A percentile compares a stretch with the other conserved stretches of the same genome.
phyloP scores from a whole-genome alignment of 345 rosid genomes.

The Pistacia integerrima region DNA sequence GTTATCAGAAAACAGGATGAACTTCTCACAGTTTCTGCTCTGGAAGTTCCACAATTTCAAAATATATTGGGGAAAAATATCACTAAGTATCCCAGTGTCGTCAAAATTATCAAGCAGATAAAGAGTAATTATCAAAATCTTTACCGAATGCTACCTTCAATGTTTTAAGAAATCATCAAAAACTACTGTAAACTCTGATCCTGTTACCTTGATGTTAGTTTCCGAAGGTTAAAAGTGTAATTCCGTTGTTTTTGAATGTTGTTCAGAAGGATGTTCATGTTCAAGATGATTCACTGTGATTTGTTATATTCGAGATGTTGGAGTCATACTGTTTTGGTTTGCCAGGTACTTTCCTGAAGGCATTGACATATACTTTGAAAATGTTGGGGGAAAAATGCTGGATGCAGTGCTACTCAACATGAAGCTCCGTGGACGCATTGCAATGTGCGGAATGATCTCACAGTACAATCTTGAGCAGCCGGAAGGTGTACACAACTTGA shows the following conservation, averaged over 20 bases:
- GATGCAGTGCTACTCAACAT: slow-evolving; percentile 63
- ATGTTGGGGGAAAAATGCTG: slow-evolving; percentile 71
- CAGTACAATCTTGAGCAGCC: slow-evolving; percentile 25
- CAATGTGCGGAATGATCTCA: slow-evolving; percentile 51
- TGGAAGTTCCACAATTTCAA: too few species aligned
- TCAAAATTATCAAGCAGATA: too few species aligned
- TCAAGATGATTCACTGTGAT: not conserved
- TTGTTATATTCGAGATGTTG: not conserved
- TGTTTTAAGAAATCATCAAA: too few species aligned
- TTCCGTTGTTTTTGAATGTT: not conserved
- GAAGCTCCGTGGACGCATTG: slow-evolving; percentile 53
- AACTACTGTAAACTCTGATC: too few species aligned
- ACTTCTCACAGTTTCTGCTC: not conserved
- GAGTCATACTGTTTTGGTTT: not conserved
- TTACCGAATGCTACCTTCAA: too few species aligned
- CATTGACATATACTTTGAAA: slow-evolving; percentile 62
- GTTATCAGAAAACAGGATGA: not conserved
- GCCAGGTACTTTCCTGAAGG: slow-evolving; percentile 60
- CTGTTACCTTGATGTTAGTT: too few species aligned
- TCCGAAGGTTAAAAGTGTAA: not conserved
- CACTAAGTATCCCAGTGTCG: too few species aligned
- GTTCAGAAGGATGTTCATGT: not conserved
- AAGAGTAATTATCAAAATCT: too few species aligned
- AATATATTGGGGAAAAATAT: too few species aligned
- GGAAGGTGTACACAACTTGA: slow-evolving; percentile 34